phyloP scores from a whole-genome alignment of 352 stramenopile genomes.

The Blastocystis hominis region DNA sequence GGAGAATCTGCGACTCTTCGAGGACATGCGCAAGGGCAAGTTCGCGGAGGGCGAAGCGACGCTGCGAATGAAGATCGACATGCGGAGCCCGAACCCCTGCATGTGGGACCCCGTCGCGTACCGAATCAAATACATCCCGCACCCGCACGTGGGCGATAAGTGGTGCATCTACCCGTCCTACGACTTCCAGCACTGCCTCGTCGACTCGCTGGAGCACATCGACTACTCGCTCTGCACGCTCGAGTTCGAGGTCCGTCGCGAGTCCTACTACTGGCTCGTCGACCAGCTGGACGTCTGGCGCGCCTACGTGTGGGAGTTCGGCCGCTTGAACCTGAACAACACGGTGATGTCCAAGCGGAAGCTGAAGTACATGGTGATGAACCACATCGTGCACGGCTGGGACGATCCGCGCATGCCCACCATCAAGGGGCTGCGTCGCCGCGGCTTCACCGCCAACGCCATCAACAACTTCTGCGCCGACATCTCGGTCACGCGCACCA shows the following conservation, averaged over 20 bases:
- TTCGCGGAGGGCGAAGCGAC: slow-evolving; percentile 74
- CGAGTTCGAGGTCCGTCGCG: slow-evolving; percentile 83
- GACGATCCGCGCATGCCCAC: slow-evolving; percentile 92
- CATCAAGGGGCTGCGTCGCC: slow-evolving; percentile 79
- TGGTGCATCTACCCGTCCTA: slow-evolving; percentile 99
- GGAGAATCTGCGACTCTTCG: slow-evolving; percentile 86
- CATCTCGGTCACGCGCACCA: slow-evolving; percentile 74
- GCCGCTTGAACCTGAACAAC: slow-evolving; percentile 89
- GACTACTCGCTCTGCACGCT: slow-evolving; percentile 99
- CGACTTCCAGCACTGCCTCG: slow-evolving; percentile 98
- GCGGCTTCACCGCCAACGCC: slow-evolving; percentile 75
- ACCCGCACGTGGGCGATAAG: slow-evolving; percentile 87
- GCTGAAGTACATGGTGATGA: slow-evolving; percentile 84
- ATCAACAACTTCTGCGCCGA: slow-evolving; percentile 79
- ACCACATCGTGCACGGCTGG: slow-evolving; percentile 73
- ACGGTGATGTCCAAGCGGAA: slow-evolving; percentile 96
- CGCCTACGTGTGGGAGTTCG: slow-evolving; percentile 86
- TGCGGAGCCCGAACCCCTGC: slow-evolving; percentile 91
- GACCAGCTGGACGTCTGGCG: slow-evolving; percentile 89
- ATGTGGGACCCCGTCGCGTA: slow-evolving; percentile 96
- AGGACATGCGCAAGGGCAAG: slow-evolving; percentile 85
- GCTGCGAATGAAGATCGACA: slow-evolving; percentile 91
- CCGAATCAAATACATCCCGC: slow-evolving; percentile 90
- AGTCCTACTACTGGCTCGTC: slow-evolving; percentile 95
- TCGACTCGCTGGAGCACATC: slow-evolving; percentile 92